Percentiles rank a stretch among this genome's conserved stretches.
Conservation (phyloP, 371 early-diverging fungal genomes). For the Syncephalis plumigaleata region DNA sequence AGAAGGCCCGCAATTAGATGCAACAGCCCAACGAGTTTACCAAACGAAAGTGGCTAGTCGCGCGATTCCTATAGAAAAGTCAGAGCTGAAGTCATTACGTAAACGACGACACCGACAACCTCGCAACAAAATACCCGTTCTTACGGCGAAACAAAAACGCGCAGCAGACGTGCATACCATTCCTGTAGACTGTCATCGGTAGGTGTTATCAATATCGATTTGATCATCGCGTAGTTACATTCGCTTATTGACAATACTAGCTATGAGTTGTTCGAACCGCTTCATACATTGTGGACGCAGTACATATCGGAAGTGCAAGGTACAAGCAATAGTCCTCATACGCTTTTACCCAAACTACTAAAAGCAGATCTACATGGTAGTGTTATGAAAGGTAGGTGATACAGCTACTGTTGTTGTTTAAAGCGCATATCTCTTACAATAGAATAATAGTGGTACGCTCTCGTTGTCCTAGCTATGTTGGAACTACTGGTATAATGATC, state of each 20-base stretch:
- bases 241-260: constrained; percentile 7
- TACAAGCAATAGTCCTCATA: constrained; percentile 11
- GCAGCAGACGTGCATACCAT: too few species aligned
- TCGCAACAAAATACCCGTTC: too few species aligned
- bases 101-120: too few species aligned
- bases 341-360: constrained; percentile 40
- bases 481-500: constrained; percentile 60
- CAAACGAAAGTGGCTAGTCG: too few species aligned
- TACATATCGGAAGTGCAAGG: constrained; percentile 53
- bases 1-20: too few species aligned
- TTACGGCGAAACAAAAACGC: too few species aligned
- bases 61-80: too few species aligned
- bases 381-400: constrained; percentile 38
- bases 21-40: too few species aligned
- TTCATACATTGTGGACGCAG: constrained; percentile 62
- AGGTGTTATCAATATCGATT: too few species aligned
- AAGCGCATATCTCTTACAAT: not conserved
- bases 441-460: constrained; percentile 66
- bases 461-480: constrained; percentile 64
- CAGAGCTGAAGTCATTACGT: too few species aligned
- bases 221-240: too few species aligned
- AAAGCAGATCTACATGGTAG: constrained; percentile 81
- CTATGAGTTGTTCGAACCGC: constrained; percentile 45
- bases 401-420: not conserved
- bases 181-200: too few species aligned